Conservation (phyloP, 805 yeast species). For the Debaryomyces maramus region DNA sequence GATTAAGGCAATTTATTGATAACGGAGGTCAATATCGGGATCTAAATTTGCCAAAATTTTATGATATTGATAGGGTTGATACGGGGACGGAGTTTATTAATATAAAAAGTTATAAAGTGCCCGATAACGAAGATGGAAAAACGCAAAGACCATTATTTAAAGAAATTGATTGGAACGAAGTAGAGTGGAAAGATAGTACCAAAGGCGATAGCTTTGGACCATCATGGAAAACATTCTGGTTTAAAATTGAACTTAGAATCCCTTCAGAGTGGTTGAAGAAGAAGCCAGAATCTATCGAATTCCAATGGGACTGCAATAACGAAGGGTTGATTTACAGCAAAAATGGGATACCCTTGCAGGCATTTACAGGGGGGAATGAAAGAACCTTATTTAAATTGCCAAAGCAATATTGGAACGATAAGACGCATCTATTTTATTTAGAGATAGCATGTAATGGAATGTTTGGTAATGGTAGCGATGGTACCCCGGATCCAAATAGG, state of each 20-base stretch:
- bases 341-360: constrained; percentile 71
- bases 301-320: constrained; percentile 82
- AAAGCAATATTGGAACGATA: constrained; percentile 47
- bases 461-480: constrained; percentile 70
- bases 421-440: constrained; percentile 67
- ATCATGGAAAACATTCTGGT: constrained; percentile 97
- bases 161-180: constrained; percentile 49
- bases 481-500: constrained; percentile 67
- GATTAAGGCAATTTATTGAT: constrained; percentile 75
- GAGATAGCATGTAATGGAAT: constrained; percentile 94
- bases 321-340: constrained; percentile 80
- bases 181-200: constrained; percentile 54
- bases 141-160: constrained; percentile 63
- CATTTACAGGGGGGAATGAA: constrained; percentile 84
- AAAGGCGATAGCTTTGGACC: constrained; percentile 87
- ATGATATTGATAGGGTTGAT: constrained; percentile 60
- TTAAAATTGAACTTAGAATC: constrained; percentile 62
- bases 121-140: constrained; percentile 46
- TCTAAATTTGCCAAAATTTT: constrained; percentile 79
- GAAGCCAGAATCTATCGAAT: constrained; percentile 51
- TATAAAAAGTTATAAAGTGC: constrained; percentile 71
- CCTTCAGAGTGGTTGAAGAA: constrained; percentile 58
- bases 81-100: constrained; percentile 44
- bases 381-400: constrained; percentile 76
- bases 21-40: constrained; percentile 69